phyloP scores from a whole-genome alignment of 768 basidiomycete species.

The Chalciporus pseudorubinellus region DNA sequence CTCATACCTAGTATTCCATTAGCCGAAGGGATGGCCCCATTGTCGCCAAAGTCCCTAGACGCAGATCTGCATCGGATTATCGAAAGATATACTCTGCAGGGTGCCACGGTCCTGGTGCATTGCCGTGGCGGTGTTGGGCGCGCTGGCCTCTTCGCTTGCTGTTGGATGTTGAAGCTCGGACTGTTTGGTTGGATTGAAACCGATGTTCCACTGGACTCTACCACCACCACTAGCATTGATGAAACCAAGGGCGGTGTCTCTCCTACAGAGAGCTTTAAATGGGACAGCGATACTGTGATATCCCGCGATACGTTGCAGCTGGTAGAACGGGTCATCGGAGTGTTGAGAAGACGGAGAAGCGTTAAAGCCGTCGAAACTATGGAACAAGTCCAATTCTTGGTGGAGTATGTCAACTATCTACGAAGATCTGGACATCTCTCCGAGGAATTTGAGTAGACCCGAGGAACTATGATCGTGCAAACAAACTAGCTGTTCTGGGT shows the following conservation, averaged over 20 bases:
- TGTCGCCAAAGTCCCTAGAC: slow-evolving; percentile 57
- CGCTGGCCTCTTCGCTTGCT: slow-evolving; percentile 88
- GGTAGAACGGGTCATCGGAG: slow-evolving; percentile 68
- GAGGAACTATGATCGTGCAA: background rate
- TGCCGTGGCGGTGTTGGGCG: slow-evolving; percentile 94
- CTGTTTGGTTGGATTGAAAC: slow-evolving; percentile 69
- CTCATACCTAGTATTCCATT: slow-evolving; percentile 64
- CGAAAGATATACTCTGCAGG: slow-evolving; percentile 66
- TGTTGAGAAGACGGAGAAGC: slow-evolving; percentile 75
- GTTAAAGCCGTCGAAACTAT: slow-evolving; percentile 91
- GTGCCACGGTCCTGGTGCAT: slow-evolving; percentile 75
- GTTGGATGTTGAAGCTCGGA: slow-evolving; percentile 90
- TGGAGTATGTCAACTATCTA: slow-evolving; percentile 71
- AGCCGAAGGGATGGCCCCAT: slow-evolving; percentile 86
- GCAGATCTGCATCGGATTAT: slow-evolving; percentile 64
- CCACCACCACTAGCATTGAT: slow-evolving; percentile 5
- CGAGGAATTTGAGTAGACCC: background rate
- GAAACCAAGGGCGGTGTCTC: slow-evolving; percentile 5
- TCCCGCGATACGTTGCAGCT: slow-evolving; percentile 55
- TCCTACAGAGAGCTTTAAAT: slow-evolving; percentile 3
- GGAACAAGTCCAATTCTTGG: slow-evolving; percentile 85
- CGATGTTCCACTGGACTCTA: slow-evolving; percentile 7
- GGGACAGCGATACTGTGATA: slow-evolving; percentile 26
- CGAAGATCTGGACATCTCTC: slow-evolving; percentile 16
- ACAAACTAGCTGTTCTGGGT: background rate